A percentile compares a stretch with the other conserved stretches of the same genome.
Conservation (phyloP, 1,284 basidiomycete species). For the Cerioporus squamosus region DNA sequence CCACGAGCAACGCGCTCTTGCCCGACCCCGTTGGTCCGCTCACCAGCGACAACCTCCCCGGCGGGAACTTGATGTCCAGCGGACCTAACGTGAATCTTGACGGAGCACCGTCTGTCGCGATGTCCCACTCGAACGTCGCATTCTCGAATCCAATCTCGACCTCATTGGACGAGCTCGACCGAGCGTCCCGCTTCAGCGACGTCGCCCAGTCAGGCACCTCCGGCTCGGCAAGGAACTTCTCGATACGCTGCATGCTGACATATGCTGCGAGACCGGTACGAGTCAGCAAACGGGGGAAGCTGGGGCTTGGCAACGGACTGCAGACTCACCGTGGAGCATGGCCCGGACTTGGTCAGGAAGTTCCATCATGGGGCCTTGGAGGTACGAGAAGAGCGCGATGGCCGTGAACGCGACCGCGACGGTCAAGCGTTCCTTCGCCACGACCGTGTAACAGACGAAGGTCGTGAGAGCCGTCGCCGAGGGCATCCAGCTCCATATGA, state of each 20-base stretch:
- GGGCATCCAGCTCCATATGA: conserved; percentile 76
- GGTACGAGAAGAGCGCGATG: conserved; percentile 64
- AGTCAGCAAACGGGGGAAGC: no score
- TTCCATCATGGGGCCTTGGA: conserved; percentile 68
- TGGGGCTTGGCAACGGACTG: conserved; percentile 6
- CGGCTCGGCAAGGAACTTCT: conserved; percentile 61
- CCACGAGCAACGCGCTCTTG: conserved; percentile 73
- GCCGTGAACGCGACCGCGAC: conserved; percentile 75
- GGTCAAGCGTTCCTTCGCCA: conserved; percentile 60
- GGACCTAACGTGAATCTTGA: conserved; percentile 57
- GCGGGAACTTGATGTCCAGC: conserved; percentile 62
- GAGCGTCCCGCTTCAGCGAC: conserved; percentile 43
- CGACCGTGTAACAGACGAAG: conserved; percentile 67
- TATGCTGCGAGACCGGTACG: conserved; percentile 46
- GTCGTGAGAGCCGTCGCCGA: conserved; percentile 66
- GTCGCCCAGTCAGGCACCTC: conserved; percentile 74
- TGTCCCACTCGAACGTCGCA: conserved; percentile 63
- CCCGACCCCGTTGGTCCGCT: conserved; percentile 81
- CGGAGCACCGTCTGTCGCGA: conserved; percentile 34
- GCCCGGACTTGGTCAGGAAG: conserved; percentile 68
- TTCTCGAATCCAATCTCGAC: conserved; percentile 53
- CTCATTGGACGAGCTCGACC: conserved; percentile 14
- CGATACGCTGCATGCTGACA: conserved; percentile 73
- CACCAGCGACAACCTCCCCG: conserved; percentile 64
- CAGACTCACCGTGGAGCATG: conserved; percentile 57